Evolutionary conservation across 1,284 basidiomycete genomes (phyloP), one percentile per base, ranked within the genome.

Genomic region (Trichosporon ovoides): DNA sequence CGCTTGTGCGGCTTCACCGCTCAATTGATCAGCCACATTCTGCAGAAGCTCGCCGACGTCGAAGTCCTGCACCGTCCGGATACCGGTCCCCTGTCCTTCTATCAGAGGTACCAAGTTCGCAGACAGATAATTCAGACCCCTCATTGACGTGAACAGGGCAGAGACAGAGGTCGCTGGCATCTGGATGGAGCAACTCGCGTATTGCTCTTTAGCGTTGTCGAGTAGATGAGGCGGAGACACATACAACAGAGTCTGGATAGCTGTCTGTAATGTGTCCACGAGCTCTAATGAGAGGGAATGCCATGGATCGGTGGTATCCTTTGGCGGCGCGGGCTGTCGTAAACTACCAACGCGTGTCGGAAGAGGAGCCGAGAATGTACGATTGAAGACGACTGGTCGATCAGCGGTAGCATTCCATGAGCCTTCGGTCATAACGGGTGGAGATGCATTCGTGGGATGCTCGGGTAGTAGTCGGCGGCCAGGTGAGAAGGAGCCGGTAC

Each of bases 201-300:
- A 89, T 71, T 92, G 90, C 71, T 94, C 91, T 72, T 89, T 92
- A 6, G 87, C 86, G n/a, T 88, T 85, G 69, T 94, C 91, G 34
- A 94, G 82, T n/a, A 94, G 79, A 72, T 94, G 91, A 0, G 87
- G 84, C 1, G 91, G 91, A 0, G 89, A 88, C 58, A 94, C 81
- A 69, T 92, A 90, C 3, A 94, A 81, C 63, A 95, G 82, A 0
- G 88, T 93, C 71, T 94, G 91, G 35, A 94, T 87, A 56, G 89
- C 84, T 77, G 87, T 85, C 76, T 93, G 90, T 14, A 91, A 84
- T 5, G 87, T 87, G 75, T 94, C 91, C 9, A 91, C 90, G 9
- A 94, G 81, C 75, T 95, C 91, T 36, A 87, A 77, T 1, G 77
- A 77, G 11, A 78, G 58, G 0, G 70, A 69, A 38, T 70, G 34